These are phyloP conservation scores for Pythium grandisporangium DNA, from an alignment of 352 stramenopile genomes.

Conservation along the genomic window DNA sequence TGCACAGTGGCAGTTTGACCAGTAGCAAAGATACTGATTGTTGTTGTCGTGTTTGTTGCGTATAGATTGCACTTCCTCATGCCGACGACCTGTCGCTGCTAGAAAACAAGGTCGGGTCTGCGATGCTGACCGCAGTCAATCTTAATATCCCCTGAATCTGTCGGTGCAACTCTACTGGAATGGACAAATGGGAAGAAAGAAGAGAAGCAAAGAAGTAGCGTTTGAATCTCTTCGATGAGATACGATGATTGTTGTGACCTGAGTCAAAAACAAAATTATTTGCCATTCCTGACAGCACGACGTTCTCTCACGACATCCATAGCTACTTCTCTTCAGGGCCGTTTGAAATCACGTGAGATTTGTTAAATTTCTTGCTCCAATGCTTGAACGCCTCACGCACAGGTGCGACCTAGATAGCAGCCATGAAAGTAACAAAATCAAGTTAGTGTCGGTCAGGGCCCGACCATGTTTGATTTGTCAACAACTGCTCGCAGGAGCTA, in stretches of 20 bases:
- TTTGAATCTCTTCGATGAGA: too few species aligned
- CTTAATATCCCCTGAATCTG: too few species aligned
- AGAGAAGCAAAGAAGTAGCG: too few species aligned
- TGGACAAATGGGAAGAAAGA: too few species aligned
- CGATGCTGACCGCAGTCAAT: constrained; percentile 27
- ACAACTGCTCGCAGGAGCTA: too few species aligned
- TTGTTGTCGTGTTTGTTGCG: not conserved
- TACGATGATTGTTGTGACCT: too few species aligned
- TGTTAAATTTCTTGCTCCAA: constrained; percentile 45
- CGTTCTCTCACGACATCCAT: too few species aligned
- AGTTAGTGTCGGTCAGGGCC: not conserved
- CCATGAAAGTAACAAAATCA: not conserved
- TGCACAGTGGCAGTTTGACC: constrained; percentile 1
- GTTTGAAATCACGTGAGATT: constrained; percentile 28
- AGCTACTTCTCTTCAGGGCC: too few species aligned
- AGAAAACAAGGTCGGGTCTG: constrained; percentile 55
- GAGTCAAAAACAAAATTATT: too few species aligned
- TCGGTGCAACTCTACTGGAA: too few species aligned
- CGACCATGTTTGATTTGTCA: too few species aligned
- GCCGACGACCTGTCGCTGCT: constrained; percentile 49
- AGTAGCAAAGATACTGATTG: not conserved
- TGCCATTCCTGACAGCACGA: too few species aligned
- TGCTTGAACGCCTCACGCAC: constrained; percentile 47
- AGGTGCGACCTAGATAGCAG: constrained; percentile 14
- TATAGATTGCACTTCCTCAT: constrained; percentile 53